Base-by-base conservation (phyloP, 805 yeast species). In the Lachancea mirantina region DNA sequence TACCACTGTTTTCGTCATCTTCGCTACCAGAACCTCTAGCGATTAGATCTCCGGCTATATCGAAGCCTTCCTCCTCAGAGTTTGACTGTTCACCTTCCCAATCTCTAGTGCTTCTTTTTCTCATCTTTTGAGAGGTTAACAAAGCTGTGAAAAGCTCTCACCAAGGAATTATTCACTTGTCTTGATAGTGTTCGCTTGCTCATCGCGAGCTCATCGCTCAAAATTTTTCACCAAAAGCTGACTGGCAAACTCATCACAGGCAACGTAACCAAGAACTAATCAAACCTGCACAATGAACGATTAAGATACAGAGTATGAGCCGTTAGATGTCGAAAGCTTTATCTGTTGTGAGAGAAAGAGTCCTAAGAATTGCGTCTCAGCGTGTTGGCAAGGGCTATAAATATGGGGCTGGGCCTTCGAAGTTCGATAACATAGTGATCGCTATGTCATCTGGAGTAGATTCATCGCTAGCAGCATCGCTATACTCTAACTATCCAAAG, bases 401-500 rank as follows among this genome's bases (percentile, higher is more conserved):
- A n/a, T n/a, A n/a, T n/a, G n/a, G n/a, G n/a, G n/a, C n/a, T n/a
- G n/a, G n/a, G 13, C 89, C 89, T 0, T 40, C 45, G 0, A 42
- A 42, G 7, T 54, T 65, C 19, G 95, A 84, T 46, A 73, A 69
- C 34, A 71, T 89, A 14, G 61, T 82, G 14, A 74, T 92, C 4
- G 96, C 97, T 6, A 84, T 92, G 95, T 84, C 96, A 1, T 83
- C 95, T 0, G 98, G 98, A 0, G 97, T 92, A 1, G 98, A 92
- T 57, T 88, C 96, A 0, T 80, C 96, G 1, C 85, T 88, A 1
- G 73, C 82, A 3, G 96, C 97, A 0, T 76, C 82, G 0, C 35
- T 83, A 39, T 76, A 67, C 44, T 64, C 84, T 5, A 57, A 64
- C n/a, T 73, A 68, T 44, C 61, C 62, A 3, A 74, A 81, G 28